Base-by-base conservation (phyloP, 768 basidiomycete species). In the Leccinellum albellum region DNA sequence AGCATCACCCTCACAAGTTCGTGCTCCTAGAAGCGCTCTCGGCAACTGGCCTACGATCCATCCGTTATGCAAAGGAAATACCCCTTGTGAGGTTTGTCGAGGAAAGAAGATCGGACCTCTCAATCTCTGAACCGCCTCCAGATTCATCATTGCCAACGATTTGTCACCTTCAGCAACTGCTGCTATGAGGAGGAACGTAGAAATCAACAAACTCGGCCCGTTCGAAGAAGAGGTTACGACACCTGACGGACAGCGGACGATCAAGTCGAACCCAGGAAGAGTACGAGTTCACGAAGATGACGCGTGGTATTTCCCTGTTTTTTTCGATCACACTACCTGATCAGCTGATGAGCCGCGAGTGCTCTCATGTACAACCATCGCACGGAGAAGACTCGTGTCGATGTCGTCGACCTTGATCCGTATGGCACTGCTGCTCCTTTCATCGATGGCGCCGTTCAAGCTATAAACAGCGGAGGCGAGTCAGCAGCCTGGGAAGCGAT, bases 341-440 rank as follows among this genome's bases (percentile, higher is more conserved):
- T 47, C 4, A 8, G 29, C 49, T 50, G 13, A 53, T 13, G n/a
- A 40, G 42, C 6, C 10, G 3, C 50, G 15, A 97, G 95, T 66
- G 80, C 89, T 3, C 75, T 94, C 51, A 94, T 99, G 91, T 98
- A 97, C 68, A 81, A 80, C 48, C 94, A 94, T 66, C 86, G 94
- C 37, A 77, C 84, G 28, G 86, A 86, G 51, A 80, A 78, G 47
- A 73, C 78, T 12, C 84, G 87, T 3, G 94, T 98, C 20, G 95
- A 98, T 61, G 91, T 91, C 28, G 86, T 99, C n/a, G 97, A 99
- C 70, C 81, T 99, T 26, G 97, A 99, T 70, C 97, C 97, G 0
- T 99, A 98, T 66, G 97, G 97, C 1, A 96, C 94, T 9, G 97
- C 97, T 0, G 89, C 94, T 4, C 97, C 96, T 3, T 99, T 99